Base-by-base conservation (phyloP, 805 yeast genomes). In the Candida koratica region DNA sequence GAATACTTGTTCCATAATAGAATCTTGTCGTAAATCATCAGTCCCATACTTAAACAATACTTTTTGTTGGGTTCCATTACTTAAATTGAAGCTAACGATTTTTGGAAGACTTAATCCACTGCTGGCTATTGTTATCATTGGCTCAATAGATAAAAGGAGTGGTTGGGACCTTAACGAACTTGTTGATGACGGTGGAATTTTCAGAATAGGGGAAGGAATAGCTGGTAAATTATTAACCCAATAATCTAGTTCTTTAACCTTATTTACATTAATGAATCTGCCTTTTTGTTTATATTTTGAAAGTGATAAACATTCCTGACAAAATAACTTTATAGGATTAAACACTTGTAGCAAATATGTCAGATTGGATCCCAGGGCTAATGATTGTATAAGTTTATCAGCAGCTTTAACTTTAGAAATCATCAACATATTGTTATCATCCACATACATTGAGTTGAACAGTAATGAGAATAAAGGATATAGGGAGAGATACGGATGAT, bases 1-100 rank as follows among this genome's bases (percentile, higher is more conserved):
- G 56, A 94, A 93, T 1, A 90, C 97, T 54, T 93, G 97, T 55
- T 90, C 94, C 98, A 93, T 94, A 38, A 93, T 86, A 0, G 95
- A 84, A 60, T 93, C 99, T 59, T 94, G 98, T 34, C 97, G 66
- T 35, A 93, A 63, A 59, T 93, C 98, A 60, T 93, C 98, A 7
- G 85, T 73, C 5, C 95, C 88, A 17, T 86, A 86, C 53, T 93
- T 93, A 45, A 89, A 61, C 13, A 93, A 63, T 52, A 82, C 71
- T 38, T 67, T 75, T 41, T 75, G 81, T 0, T 39, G 49, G 0
- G 56, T 44, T 0, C 97, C 97, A 49, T 78, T 72, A 0, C 79
- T 67, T 11, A 80, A 57, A 0, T 31, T 34, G 35, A 84, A 61
- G 1, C 61, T 71, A 34, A 81, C 67, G 34, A 94, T 82, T 52